These are phyloP conservation scores for Hanseniaspora pseudoguilliermondii DNA, from an alignment of 805 yeast species.

Conservation along the genomic window DNA sequence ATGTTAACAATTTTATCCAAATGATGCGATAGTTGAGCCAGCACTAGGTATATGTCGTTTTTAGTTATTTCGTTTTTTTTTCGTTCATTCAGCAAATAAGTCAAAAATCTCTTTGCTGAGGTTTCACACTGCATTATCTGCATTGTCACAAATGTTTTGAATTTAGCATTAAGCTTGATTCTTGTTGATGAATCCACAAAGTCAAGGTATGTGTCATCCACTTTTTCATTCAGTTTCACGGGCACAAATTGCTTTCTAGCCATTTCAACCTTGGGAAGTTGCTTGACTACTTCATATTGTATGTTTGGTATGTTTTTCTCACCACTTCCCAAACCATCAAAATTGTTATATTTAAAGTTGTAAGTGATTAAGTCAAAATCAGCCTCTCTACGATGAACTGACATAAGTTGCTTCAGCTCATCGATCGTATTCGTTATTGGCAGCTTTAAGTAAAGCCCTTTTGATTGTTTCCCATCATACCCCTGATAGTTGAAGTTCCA, in stretches of 20 bases:
- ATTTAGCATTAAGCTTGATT: not conserved
- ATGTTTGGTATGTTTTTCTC: not conserved
- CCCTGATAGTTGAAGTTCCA: not conserved
- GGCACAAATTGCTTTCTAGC: not conserved
- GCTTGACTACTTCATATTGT: not conserved
- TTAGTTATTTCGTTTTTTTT: not conserved
- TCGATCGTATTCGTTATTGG: not conserved
- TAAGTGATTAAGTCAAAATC: not conserved
- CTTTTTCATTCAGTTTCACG: not conserved
- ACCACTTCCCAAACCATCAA: not conserved
- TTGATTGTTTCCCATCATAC: not conserved
- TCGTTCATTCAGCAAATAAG: not conserved
- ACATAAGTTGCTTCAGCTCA: not conserved
- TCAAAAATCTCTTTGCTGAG: not conserved
- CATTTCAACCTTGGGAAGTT: not conserved
- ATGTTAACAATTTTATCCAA: slow-evolving; percentile 1
- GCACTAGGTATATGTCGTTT: not conserved
- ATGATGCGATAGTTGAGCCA: slow-evolving; percentile 5
- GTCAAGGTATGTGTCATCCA: not conserved
- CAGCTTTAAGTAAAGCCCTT: not conserved
- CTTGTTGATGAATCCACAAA: not conserved
- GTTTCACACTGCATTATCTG: slow-evolving; percentile 4
- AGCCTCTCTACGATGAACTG: not conserved
- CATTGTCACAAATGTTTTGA: not conserved
- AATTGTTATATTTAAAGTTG: not conserved